Evolutionary conservation across 352 stramenopile genomes (phyloP).

Genomic region (Phytophthora europaea): DNA sequence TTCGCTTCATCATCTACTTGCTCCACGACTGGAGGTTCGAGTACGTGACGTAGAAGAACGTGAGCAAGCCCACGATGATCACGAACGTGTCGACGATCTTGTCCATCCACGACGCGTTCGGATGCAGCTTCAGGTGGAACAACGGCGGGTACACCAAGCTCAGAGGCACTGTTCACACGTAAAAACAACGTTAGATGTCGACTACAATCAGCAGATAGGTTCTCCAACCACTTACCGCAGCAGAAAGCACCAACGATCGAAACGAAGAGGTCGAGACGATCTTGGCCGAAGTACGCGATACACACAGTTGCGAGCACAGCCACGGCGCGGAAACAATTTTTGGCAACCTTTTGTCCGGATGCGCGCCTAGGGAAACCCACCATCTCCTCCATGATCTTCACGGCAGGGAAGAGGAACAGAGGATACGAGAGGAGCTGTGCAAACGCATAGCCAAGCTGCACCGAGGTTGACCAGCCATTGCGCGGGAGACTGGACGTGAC

Average conservation of each 20-base stretch:
- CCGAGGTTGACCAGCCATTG: slow-evolving; percentile 78
- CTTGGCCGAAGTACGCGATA: slow-evolving; percentile 83
- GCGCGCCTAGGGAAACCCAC: slow-evolving; percentile 73
- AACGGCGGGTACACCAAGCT: slow-evolving; percentile 86
- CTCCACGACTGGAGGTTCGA: slow-evolving; percentile 80
- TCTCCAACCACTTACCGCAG: slow-evolving; percentile 60
- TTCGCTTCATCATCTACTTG: slow-evolving; percentile 32
- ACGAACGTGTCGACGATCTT: slow-evolving; percentile 72
- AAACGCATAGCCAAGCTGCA: slow-evolving; percentile 84
- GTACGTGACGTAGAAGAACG: slow-evolving; percentile 88
- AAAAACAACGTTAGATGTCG: slow-evolving; percentile 12
- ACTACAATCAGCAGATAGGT: background rate
- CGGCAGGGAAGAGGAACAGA: slow-evolving; percentile 80
- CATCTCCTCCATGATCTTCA: slow-evolving; percentile 91
- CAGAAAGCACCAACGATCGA: slow-evolving; percentile 87
- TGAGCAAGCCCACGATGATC: slow-evolving; percentile 70
- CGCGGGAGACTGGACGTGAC: slow-evolving; percentile 78
- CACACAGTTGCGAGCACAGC: slow-evolving; percentile 70
- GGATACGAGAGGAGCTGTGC: slow-evolving; percentile 85
- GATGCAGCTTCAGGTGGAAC: slow-evolving; percentile 82
- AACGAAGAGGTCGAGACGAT: slow-evolving; percentile 82
- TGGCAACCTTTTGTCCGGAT: slow-evolving; percentile 75
- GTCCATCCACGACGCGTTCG: slow-evolving; percentile 52
- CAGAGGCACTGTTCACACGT: slow-evolving; percentile 61
- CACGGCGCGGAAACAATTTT: slow-evolving; percentile 80